These are phyloP conservation scores for Purpureocillium lavendulum DNA, from an alignment of 2,329 filamentous ascomycete species.

Conservation along the genomic window DNA sequence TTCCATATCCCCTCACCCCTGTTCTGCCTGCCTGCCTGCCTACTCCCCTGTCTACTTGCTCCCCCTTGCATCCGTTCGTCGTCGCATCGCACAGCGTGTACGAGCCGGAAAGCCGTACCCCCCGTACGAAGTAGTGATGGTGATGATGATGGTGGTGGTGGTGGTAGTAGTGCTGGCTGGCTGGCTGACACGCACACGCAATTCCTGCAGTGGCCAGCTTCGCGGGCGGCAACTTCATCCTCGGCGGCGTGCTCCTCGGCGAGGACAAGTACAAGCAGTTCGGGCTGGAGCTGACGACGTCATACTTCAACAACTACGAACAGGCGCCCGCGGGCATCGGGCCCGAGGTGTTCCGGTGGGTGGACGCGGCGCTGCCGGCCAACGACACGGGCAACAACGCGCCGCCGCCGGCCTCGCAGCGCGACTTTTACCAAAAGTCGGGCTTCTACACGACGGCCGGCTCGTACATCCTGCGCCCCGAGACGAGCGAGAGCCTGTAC, in stretches of 20 bases:
- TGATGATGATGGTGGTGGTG: no score
- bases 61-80: no score
- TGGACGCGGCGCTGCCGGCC: conserved; percentile 27
- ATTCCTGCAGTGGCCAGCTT: conserved; percentile 62
- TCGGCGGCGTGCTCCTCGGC: conserved; percentile 64
- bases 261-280: conserved; percentile 62
- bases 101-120: no score
- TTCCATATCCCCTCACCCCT: no score
- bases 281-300: conserved; percentile 62
- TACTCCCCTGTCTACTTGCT: no score
- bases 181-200: conserved; percentile 22
- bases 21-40: no score
- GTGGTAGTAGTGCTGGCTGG: no score
- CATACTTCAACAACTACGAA: conserved; percentile 67
- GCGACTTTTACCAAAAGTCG: conserved; percentile 52
- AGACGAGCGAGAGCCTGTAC: conserved; percentile 79
- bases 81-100: no score
- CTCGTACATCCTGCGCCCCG: conserved; percentile 64
- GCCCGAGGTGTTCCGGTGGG: conserved; percentile 64
- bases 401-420: conserved; percentile 33
- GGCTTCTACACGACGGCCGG: conserved; percentile 64
- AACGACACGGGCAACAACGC: conserved; percentile 32
- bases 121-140: no score
- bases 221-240: conserved; percentile 75
- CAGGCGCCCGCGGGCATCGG: conserved; percentile 65